Conservation (phyloP, 2,329 filamentous ascomycete species). For the Aspergillus caelatus region DNA sequence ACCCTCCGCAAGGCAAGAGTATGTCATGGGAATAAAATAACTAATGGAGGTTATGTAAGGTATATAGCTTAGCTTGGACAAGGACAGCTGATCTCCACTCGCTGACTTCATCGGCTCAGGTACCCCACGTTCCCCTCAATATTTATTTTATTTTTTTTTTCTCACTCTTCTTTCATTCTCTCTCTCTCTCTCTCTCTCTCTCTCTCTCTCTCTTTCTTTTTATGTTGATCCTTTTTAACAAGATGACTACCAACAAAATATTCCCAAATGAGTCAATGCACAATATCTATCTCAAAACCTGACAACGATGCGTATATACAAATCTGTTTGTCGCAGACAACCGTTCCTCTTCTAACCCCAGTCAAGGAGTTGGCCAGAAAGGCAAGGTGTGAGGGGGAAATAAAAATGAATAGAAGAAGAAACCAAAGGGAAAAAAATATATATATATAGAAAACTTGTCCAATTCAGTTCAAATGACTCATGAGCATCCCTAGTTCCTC, state of each 20-base stretch:
- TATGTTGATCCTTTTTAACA: neutral
- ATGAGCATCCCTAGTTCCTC: slow-evolving; percentile 20
- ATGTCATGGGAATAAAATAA: neutral
- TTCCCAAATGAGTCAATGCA: slow-evolving; percentile 4
- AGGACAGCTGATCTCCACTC: slow-evolving; percentile 5
- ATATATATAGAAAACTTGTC: slow-evolving; percentile 13
- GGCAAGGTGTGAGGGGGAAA: slow-evolving; percentile 12
- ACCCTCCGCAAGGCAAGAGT: neutral
- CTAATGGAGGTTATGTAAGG: neutral
- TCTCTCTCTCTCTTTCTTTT: neutral
- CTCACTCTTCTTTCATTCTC: neutral
- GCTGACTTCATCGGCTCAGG: neutral
- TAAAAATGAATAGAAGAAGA: slow-evolving; percentile 9
- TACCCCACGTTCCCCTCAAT: neutral
- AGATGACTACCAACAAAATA: neutral
- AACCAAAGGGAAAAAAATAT: slow-evolving; percentile 11
- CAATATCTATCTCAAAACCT: slow-evolving; percentile 25
- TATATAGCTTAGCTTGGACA: neutral
- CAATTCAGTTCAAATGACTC: slow-evolving; percentile 20
- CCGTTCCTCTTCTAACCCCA: slow-evolving; percentile 17
- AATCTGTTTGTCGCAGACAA: slow-evolving; percentile 21
- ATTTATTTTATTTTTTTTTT: neutral
- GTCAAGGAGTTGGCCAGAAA: slow-evolving; percentile 10
- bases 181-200: neutral
- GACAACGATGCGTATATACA: slow-evolving; percentile 29